Base-by-base conservation (phyloP, 495 filamentous ascomycete species). In the Lepidopterella palustris region DNA sequence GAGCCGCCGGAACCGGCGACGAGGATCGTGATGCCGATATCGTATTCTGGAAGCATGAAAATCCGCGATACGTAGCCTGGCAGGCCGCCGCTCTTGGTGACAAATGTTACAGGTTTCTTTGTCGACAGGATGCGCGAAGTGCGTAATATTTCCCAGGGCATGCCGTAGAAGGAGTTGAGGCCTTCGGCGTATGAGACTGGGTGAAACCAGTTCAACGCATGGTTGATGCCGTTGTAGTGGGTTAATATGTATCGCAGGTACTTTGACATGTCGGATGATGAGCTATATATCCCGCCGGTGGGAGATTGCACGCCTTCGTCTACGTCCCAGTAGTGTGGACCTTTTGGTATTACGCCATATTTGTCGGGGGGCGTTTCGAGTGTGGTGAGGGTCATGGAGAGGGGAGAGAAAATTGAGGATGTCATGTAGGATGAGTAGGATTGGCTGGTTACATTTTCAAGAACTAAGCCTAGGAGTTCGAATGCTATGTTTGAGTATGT, bases 91-190 rank as follows among this genome's bases (percentile, higher is more conserved):
- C 23, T 28, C 53, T 74, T 74, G 6, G 69, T 73, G 20, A 67
- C 58, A 51, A 73, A 68, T 4, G 60, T 70, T 20, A 73, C 64
- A 4, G 71, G 47, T 21, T 70, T 58, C 13, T 45, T 45, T 23
- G 59, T 66, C 5, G 32, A 26, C 26, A 72, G 59, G 32, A 70
- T 65, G 13, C 48, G 40, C 27, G 67, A 61, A 6, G 70, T 71
- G 0, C 65, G 67, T 26, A 67, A 70, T 23, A 72, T 74, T 55
- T 74, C 72, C 65, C 65, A 74, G 2, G 72, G 72, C 67, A 71
- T 71, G 4, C 70, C 72, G 51, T 72, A 74, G 47, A 71, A 71
- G 11, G 51, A 64, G 9, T 64, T 4, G 21, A 69, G 20, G 0
- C 70, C 69, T 24, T 15, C 32, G 15, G 52, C 45, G 13, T 45